phyloP scores from a whole-genome alignment of 2,329 filamentous ascomycete genomes.

The Fusarium proliferatum region DNA sequence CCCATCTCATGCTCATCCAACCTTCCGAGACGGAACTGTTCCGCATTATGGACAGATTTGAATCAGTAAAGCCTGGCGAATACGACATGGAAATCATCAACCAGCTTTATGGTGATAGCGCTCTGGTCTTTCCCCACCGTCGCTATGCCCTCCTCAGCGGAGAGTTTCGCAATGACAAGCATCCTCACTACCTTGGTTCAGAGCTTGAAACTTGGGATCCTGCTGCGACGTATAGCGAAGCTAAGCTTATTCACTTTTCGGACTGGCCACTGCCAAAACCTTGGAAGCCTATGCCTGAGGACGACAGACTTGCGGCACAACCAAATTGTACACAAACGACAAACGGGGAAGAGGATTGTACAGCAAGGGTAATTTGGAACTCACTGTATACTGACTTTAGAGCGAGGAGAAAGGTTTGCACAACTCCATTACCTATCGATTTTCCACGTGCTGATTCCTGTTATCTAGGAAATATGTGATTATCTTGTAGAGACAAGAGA shows the following conservation, averaged over 20 bases:
- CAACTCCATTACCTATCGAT: rapidly evolving
- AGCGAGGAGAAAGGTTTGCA: conserved; percentile 12
- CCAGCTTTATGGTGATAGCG: conserved; percentile 66
- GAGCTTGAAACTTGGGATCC: conserved; percentile 69
- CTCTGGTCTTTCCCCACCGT: conserved; percentile 72
- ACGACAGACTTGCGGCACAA: conserved; percentile 21
- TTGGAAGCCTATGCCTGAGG: conserved; percentile 49
- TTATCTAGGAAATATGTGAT: neutral
- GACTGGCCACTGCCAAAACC: conserved; percentile 77
- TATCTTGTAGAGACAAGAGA: neutral
- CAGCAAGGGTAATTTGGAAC: conserved; percentile 36
- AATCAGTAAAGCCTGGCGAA: conserved; percentile 44
- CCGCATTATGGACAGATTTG: conserved; percentile 22
- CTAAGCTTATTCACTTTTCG: conserved; percentile 76
- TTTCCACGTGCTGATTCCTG: rapidly evolving
- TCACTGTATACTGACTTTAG: conserved; percentile 62
- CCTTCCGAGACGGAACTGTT: too few relatives aligned
- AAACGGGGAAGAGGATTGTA: conserved; percentile 59
- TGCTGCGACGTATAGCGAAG: conserved; percentile 61
- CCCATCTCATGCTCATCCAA: conserved; percentile 66
- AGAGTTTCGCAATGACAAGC: conserved; percentile 67
- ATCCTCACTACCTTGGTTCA: conserved; percentile 55
- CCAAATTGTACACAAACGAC: conserved; percentile 57
- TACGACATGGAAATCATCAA: conserved; percentile 79
- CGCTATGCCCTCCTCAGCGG: conserved; percentile 70